Conservation (phyloP, 1,284 basidiomycete genomes). For the Vanrija humicola region DNA sequence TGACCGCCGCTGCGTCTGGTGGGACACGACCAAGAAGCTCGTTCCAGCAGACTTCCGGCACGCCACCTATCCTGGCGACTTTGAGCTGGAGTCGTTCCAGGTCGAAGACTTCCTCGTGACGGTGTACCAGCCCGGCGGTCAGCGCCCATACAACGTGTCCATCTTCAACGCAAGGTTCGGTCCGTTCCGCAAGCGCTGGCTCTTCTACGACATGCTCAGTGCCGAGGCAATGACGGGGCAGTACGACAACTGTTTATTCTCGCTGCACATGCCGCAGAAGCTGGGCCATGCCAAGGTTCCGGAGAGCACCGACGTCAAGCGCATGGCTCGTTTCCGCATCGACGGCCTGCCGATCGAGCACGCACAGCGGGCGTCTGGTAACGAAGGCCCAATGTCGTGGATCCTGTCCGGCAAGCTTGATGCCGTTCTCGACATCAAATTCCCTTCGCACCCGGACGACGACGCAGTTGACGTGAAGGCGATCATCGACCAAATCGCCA, state of each 20-base stretch:
- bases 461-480: constrained; percentile 71
- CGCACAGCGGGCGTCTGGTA: constrained; percentile 75
- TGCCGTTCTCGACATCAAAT: constrained; percentile 95
- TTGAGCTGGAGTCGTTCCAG: constrained; percentile 82
- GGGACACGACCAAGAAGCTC: constrained; percentile 72
- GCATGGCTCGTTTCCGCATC: constrained; percentile 93
- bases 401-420: constrained; percentile 95
- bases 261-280: constrained; percentile 92
- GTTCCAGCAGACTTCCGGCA: constrained; percentile 81
- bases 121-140: constrained; percentile 86
- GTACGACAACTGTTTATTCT: constrained; percentile 96
- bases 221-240: constrained; percentile 96
- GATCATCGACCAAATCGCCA: constrained; percentile 85
- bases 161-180: constrained; percentile 91
- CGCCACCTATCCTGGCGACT: constrained; percentile 70
- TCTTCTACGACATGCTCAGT: constrained; percentile 87
- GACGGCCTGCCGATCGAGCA: constrained; percentile 98
- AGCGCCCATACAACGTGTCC: constrained; percentile 89
- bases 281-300: constrained; percentile 78
- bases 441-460: constrained; percentile 75
- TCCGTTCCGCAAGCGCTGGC: constrained; percentile 84
- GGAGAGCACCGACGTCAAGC: constrained; percentile 73
- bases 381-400: constrained; percentile 87
- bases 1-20: constrained; percentile 83
- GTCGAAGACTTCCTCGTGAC: constrained; percentile 93